Conservation (phyloP, 2,329 filamentous ascomycete species). For the Trichoderma hamatum region DNA sequence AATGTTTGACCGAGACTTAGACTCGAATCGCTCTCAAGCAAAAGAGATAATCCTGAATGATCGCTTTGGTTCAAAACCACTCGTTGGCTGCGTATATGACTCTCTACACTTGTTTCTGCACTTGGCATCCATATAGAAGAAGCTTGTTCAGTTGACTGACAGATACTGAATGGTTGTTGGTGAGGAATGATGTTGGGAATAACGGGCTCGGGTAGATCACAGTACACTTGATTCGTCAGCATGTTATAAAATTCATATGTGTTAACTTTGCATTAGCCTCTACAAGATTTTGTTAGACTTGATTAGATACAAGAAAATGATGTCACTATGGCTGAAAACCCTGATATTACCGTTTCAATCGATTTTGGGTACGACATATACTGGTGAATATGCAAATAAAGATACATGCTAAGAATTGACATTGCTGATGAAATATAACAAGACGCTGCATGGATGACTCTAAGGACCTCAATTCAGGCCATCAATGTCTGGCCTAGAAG, state of each 20-base stretch:
- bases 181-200: neutral
- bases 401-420: fast-evolving
- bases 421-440: neutral
- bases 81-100: neutral
- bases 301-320: neutral
- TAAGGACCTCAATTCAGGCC: conserved; percentile 47
- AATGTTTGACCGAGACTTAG: too few species aligned
- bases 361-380: conserved; percentile 53
- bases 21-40: neutral
- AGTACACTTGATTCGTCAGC: neutral
- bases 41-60: neutral
- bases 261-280: too few species aligned
- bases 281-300: neutral
- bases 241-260: neutral
- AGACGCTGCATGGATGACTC: conserved; percentile 46
- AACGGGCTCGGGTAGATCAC: neutral
- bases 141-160: neutral
- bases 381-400: conserved; percentile 37
- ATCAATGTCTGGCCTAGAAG: conserved; percentile 59
- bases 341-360: conserved; percentile 44
- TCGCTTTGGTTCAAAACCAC: neutral
- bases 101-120: neutral
- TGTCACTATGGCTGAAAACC: conserved; percentile 35
- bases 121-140: neutral
- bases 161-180: neutral